Base-by-base conservation (phyloP, 192 early-diverging fungal species). In the Jimgerdemannia flammicorona region DNA sequence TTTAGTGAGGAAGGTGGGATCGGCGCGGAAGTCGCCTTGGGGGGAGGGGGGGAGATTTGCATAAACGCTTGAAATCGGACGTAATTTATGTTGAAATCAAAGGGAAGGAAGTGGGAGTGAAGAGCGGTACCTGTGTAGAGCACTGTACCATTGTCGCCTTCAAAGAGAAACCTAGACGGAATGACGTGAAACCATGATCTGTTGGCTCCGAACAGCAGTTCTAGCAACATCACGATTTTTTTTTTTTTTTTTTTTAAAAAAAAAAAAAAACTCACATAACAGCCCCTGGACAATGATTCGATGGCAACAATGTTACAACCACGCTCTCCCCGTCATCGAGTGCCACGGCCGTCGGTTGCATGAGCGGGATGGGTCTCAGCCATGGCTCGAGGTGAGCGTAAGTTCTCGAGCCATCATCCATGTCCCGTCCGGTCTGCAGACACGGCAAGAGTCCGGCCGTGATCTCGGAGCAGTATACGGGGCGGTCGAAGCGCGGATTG, bases 251-350 rank as follows among this genome's bases (percentile, higher is more conserved):
- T n/a, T n/a, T n/a, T n/a, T 54, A 54, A 54, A 54, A 54, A 39
- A 41, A 43, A 42, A 17, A 74, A 74, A 68, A 8, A 14, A 64
- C 77, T 8, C 75, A 84, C 87, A 88, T 86, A 65, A 84, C 80
- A 17, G 85, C 82, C 8, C 87, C 87, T 40, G 82, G 80, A 69
- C 85, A 88, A 75, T 86, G 84, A 44, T 86, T 84, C 8, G 87
- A 83, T 3, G 79, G 79, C 3, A 88, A 75, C 39, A 88, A 76
- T 14, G 78, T 84, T 10, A 81, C 41, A 4, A 80, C 70, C 4
- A 79, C 75, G 3, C 49, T 72, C 17, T 80, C 68, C 43, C 76
- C 83, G 69, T 86, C 78, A 1, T 72, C 79, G 6, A 84, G 71
- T n/a, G 82, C 77, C 9, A 86, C 18, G 43, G 74, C 70, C n/a